Conservation (phyloP, 2,329 filamentous ascomycete species). For the Penicillium janthinellum region DNA sequence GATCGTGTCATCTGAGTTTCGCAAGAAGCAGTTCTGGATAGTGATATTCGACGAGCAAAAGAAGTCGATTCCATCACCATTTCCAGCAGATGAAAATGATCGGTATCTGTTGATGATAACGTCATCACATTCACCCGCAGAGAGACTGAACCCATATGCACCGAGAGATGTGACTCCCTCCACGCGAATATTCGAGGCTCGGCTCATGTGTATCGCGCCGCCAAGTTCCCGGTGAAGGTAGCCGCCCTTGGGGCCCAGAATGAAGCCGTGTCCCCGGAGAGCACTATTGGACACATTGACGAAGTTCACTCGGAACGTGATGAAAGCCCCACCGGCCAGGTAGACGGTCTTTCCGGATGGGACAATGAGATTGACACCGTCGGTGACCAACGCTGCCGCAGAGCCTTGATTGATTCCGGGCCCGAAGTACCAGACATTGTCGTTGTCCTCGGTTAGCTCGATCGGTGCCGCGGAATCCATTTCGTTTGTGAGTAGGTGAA, state of each 20-base stretch:
- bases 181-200: neutral
- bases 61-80: slow-evolving; percentile 22
- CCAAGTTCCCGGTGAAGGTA: neutral
- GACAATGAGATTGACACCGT: neutral
- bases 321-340: neutral
- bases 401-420: slow-evolving; percentile 1
- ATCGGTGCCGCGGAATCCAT: neutral
- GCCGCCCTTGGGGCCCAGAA: neutral
- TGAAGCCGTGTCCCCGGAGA: slow-evolving; percentile 2
- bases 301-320: slow-evolving; percentile 2
- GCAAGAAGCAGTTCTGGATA: slow-evolving; percentile 38
- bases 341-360: neutral
- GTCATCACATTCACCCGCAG: neutral
- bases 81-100: slow-evolving; percentile 22
- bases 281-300: neutral
- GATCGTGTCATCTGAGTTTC: slow-evolving; percentile 42
- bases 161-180: neutral
- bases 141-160: neutral
- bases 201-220: neutral
- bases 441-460: neutral
- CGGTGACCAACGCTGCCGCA: neutral
- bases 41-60: slow-evolving; percentile 18
- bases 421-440: slow-evolving; percentile 3
- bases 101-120: neutral
- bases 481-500: neutral